Percentiles rank a stretch among this genome's conserved stretches.
Conservation (phyloP, 148 eudicot genomes). For the Persicaria maculosa region DNA sequence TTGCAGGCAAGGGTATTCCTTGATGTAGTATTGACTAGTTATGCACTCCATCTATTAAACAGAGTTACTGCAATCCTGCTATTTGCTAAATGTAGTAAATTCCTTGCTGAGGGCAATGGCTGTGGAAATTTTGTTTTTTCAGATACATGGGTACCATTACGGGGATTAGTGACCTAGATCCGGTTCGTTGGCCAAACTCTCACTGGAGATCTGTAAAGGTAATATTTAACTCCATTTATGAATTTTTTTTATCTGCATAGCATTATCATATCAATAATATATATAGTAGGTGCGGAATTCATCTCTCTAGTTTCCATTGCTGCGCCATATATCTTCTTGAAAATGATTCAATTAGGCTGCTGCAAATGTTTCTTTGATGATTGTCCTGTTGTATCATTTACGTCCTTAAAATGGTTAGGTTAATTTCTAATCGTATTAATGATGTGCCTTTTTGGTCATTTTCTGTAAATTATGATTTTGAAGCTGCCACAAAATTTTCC, state of each 20-base stretch:
- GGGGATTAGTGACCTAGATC: constrained; percentile 83
- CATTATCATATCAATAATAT: background rate
- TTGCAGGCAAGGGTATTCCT: background rate
- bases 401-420: background rate
- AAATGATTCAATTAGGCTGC: background rate
- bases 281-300: background rate
- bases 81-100: background rate
- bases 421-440: background rate
- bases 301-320: background rate
- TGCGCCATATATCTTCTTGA: background rate
- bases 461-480: background rate
- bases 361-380: too few species aligned
- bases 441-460: background rate
- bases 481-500: constrained; percentile 1
- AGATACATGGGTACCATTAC: constrained; percentile 99
- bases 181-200: constrained; percentile 92
- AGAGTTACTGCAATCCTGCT: background rate
- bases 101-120: background rate
- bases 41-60: background rate
- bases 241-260: background rate
- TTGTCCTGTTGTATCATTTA: too few species aligned
- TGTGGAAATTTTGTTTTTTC: constrained; percentile 18
- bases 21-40: background rate
- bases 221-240: background rate
- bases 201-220: constrained; percentile 99